Base-by-base conservation (phyloP, 805 yeast genomes). In the Lachancea quebecensis region DNA sequence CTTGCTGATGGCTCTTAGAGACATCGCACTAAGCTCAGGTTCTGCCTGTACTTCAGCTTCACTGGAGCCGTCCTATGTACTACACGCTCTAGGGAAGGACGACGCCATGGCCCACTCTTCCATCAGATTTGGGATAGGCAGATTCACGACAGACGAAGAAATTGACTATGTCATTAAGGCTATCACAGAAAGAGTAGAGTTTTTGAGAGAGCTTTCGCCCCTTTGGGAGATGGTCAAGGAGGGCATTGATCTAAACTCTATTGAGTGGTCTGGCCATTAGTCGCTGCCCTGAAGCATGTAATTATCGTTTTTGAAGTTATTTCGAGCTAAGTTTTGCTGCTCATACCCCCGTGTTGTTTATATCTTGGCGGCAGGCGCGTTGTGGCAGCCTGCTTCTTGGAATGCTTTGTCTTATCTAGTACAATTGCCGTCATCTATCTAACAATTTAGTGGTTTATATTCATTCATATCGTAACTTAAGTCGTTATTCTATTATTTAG, bases 181-280 rank as follows among this genome's bases (percentile, higher is more conserved):
- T 11, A 87, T 93, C 47, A 74, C 79, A 46, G 90, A 87, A 64
- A 80, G 97, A 67, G 98, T 93, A 45, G 82, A 81, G 52, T 88
- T 88, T 69, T 76, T 93, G 63, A 80, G 99, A 68, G 91, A 89
- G 60, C 74, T 93, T 69, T 81, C 93, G 47, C 99, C 99, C 40
- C 73, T 93, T 58, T 93, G 98, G 98, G 99, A 93, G 71, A 90
- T 93, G 98, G 96, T 88, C 47, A 96, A 93, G 68, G 98, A 93
- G 54, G 99, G 99, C 55, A 91, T 93, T 59, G 99, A 93, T 63
- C 73, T 93, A 65, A 78, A 84, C 60, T 77, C 95, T 30, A 93
- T 93, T 59, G 95, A 93, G 71, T 93, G 99, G 99, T 86, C 96
- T 49, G 98, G 96, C 53, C 99, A 93, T 69, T 93, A 67, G 66